Percentiles rank a stretch among this genome's conserved stretches.
phyloP scores from a whole-genome alignment of 1,139 yeast genomes.

The Blastobotrys aristatus region DNA sequence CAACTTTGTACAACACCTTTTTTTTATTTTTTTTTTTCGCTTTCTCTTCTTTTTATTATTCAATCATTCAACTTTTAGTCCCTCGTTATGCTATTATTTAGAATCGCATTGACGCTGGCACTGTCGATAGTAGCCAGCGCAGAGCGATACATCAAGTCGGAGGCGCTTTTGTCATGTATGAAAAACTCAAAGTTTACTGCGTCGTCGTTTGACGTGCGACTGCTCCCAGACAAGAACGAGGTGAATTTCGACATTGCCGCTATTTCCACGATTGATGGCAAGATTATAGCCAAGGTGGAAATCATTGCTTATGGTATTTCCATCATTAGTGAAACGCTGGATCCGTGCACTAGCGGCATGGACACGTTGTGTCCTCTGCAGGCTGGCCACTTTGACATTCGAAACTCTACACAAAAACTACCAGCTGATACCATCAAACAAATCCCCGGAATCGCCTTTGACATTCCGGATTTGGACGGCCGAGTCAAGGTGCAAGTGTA shows the following conservation, averaged over 20 bases:
- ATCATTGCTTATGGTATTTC: slow-evolving; percentile 83
- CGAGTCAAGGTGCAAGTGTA: slow-evolving; percentile 71
- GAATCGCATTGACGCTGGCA: slow-evolving; percentile 2
- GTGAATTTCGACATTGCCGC: slow-evolving; percentile 70
- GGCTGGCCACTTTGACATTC: slow-evolving; percentile 80
- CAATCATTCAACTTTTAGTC: slow-evolving; percentile 1
- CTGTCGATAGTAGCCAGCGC: slow-evolving; percentile 14
- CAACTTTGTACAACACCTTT: neutral
- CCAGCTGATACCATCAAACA: slow-evolving; percentile 37
- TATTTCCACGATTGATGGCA: slow-evolving; percentile 70
- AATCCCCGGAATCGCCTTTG: slow-evolving; percentile 80
- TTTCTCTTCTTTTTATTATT: neutral
- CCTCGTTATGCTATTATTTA: neutral
- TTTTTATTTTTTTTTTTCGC: neutral
- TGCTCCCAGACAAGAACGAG: slow-evolving; percentile 58
- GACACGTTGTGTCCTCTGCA: slow-evolving; percentile 72
- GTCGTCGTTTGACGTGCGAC: slow-evolving; percentile 72
- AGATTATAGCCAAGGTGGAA: slow-evolving; percentile 61
- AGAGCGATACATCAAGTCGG: slow-evolving; percentile 41
- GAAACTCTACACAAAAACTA: slow-evolving; percentile 45
- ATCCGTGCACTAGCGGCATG: slow-evolving; percentile 51
- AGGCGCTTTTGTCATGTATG: slow-evolving; percentile 92
- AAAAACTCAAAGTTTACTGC: slow-evolving; percentile 84
- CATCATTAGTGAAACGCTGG: slow-evolving; percentile 49
- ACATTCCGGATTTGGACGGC: slow-evolving; percentile 93